Conservation (phyloP, 768 basidiomycete species). For the Suillus weaverae region DNA sequence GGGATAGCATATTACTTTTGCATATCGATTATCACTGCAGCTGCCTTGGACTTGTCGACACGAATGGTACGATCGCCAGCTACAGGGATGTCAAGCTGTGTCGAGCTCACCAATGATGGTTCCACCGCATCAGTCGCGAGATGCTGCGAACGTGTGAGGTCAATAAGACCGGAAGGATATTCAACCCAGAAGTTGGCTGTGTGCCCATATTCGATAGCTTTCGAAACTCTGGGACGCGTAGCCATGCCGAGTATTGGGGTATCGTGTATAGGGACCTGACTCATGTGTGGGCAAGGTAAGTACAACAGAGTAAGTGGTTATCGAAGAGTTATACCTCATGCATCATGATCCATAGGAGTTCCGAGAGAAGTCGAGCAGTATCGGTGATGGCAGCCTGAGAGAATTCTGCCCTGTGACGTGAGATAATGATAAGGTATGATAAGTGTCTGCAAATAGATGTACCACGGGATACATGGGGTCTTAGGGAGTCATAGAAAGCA, state of each 20-base stretch:
- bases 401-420: slow-evolving; percentile 2
- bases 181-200: slow-evolving; percentile 64
- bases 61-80: slow-evolving; percentile 52
- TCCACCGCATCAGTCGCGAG: slow-evolving; percentile 29
- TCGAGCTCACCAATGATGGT: slow-evolving; percentile 32
- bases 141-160: slow-evolving; percentile 53
- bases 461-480: background rate
- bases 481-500: background rate
- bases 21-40: slow-evolving; percentile 71
- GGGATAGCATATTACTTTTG: slow-evolving; percentile 54
- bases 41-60: slow-evolving; percentile 48
- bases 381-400: slow-evolving; percentile 13
- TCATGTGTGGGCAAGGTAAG: slow-evolving; percentile 19
- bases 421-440: slow-evolving; percentile 1
- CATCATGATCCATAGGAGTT: slow-evolving; percentile 10
- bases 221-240: slow-evolving; percentile 44
- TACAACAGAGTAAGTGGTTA: slow-evolving; percentile 2
- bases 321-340: slow-evolving; percentile 9
- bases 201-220: slow-evolving; percentile 55
- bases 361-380: background rate
- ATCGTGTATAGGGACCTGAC: slow-evolving; percentile 31
- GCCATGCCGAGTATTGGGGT: slow-evolving; percentile 47
- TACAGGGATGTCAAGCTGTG: slow-evolving; percentile 55
- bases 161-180: slow-evolving; percentile 63
- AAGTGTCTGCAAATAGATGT: slow-evolving; percentile 8